Evolutionary conservation across 2,329 filamentous ascomycete genomes (phyloP).

Genomic region (Alternaria arborescens): DNA sequence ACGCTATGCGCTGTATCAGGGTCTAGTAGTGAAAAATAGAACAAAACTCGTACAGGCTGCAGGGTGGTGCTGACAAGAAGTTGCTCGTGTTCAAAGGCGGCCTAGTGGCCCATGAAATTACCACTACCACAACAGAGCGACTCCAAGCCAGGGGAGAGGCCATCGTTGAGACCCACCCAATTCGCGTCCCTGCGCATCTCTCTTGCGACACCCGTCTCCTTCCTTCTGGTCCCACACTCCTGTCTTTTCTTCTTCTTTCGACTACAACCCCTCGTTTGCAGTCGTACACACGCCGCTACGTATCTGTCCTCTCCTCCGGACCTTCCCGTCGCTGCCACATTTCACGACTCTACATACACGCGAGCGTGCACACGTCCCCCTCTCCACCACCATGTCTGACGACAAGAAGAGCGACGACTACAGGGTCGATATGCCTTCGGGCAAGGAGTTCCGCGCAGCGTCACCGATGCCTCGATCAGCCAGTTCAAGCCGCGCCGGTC

Average conservation of each 20-base stretch:
- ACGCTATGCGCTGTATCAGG: background rate
- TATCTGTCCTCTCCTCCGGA: constrained; percentile 27
- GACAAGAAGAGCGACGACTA: constrained; percentile 88
- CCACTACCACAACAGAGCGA: constrained; percentile 22
- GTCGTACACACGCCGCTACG: constrained; percentile 15
- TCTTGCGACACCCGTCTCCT: constrained; percentile 30
- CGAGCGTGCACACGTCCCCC: constrained; percentile 15
- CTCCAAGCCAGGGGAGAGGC: constrained; percentile 38
- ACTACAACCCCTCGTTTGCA: constrained; percentile 3
- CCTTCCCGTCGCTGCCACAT: constrained; percentile 25
- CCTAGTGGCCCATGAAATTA: constrained; percentile 44
- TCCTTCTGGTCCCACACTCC: constrained; percentile 21
- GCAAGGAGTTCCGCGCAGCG: constrained; percentile 53
- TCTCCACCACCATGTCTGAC: constrained; percentile 72
- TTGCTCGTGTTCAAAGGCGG: constrained; percentile 26
- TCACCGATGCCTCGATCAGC: constrained; percentile 61
- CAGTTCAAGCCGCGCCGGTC: constrained; percentile 27
- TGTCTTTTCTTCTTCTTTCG: constrained; percentile 29
- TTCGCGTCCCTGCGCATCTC: constrained; percentile 41
- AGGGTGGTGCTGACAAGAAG: constrained; percentile 28
- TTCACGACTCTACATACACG: constrained; percentile 4
- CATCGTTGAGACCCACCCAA: constrained; percentile 33
- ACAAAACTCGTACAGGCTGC: constrained; percentile 12
- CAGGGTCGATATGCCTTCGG: constrained; percentile 68
- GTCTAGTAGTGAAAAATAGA: constrained; percentile 15